Percentiles rank a stretch among this genome's conserved stretches.
These are phyloP conservation scores for Coprinellus micaceus DNA, from an alignment of 768 basidiomycete species.

Conservation along the genomic window DNA sequence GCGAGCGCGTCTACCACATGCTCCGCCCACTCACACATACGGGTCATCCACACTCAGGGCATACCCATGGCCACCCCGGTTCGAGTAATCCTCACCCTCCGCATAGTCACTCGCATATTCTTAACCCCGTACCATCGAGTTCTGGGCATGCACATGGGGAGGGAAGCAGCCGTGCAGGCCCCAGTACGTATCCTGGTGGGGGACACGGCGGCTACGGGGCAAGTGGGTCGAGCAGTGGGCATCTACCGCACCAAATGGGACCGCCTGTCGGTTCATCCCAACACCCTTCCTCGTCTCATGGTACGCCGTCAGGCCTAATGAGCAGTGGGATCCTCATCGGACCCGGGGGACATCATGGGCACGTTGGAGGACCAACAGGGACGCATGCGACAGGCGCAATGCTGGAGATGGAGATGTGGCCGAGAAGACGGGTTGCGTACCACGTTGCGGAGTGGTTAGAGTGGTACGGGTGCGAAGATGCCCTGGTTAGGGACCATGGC, in stretches of 20 bases:
- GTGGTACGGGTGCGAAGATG: conserved; percentile 60
- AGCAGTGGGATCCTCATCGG: not conserved
- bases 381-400: not conserved
- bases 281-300: no score
- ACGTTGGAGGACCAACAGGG: no score
- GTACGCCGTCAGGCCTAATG: not conserved
- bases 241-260: conserved; percentile 2
- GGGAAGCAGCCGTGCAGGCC: not conserved
- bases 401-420: conserved; percentile 52
- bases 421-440: conserved; percentile 47
- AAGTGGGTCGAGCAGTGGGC: not conserved
- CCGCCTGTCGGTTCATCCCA: not conserved
- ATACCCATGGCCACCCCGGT: conserved; percentile 12
- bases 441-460: conserved; percentile 62
- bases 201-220: not conserved
- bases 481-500: conserved; percentile 29
- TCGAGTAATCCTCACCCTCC: conserved; percentile 10
- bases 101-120: conserved; percentile 1
- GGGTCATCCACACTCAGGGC: conserved; percentile 8
- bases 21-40: conserved; percentile 8
- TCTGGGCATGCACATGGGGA: not conserved
- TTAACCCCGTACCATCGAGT: not conserved
- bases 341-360: not conserved
- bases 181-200: not conserved
- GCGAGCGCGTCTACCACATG: not conserved